Percentiles rank a stretch among this genome's conserved stretches.
Conservation (phyloP, 331 rosid species). For the Dryas integrifolia region DNA sequence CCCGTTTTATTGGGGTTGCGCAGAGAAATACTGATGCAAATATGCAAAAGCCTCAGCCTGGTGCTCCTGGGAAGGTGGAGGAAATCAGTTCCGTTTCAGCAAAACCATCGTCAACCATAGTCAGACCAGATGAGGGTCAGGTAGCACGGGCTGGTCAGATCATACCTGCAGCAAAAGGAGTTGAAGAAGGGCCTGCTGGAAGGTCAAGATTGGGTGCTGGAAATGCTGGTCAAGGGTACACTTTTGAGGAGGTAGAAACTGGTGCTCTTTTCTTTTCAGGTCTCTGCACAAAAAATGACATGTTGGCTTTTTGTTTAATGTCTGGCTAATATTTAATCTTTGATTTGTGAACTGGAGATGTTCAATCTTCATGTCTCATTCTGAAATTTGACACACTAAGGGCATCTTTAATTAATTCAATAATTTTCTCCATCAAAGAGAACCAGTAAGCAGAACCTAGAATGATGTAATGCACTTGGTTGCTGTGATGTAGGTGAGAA, state of each 20-base stretch:
- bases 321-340: constrained; percentile 1
- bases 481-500: constrained; percentile 65
- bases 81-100: constrained; percentile 47
- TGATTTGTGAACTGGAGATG: not conserved
- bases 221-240: constrained; percentile 96
- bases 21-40: constrained; percentile 65
- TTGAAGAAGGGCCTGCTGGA: constrained; percentile 67
- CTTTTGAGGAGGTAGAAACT: constrained; percentile 72
- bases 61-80: constrained; percentile 67
- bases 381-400: not conserved
- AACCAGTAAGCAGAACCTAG: constrained; percentile 12
- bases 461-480: constrained; percentile 23
- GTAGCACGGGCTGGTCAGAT: constrained; percentile 58
- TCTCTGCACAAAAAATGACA: not conserved
- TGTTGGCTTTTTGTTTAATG: not conserved
- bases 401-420: not conserved
- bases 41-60: constrained; percentile 61
- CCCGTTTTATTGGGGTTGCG: constrained; percentile 49
- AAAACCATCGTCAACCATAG: constrained; percentile 52
- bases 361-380: constrained; percentile 12
- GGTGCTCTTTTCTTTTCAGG: constrained; percentile 3
- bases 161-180: constrained; percentile 62
- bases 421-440: not conserved
- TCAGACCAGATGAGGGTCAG: constrained; percentile 70
- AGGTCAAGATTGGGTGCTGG: constrained; percentile 80